phyloP scores from a whole-genome alignment of 108 stramenopile genomes.

The Chaetoceros muelleri region DNA sequence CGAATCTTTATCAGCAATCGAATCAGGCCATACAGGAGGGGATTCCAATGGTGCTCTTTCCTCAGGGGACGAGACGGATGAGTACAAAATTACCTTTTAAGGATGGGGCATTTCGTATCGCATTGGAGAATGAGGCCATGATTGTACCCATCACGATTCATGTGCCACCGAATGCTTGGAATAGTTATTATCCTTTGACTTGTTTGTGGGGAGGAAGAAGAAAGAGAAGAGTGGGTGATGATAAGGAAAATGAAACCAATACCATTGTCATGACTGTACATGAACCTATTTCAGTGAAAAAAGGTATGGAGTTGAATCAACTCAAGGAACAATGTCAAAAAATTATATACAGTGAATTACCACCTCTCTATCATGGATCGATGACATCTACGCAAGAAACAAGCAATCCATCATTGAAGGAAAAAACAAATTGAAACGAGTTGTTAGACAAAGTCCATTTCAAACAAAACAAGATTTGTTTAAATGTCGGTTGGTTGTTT shows the following conservation, averaged over 20 bases:
- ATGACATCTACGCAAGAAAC: too few species aligned
- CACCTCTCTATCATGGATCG: slow-evolving; percentile 8
- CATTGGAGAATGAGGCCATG: slow-evolving; percentile 35
- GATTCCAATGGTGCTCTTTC: slow-evolving; percentile 76
- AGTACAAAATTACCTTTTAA: slow-evolving; percentile 65
- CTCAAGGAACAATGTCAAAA: slow-evolving; percentile 55
- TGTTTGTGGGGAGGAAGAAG: slow-evolving; percentile 33
- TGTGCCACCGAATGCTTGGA: slow-evolving; percentile 62
- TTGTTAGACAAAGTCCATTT: too few species aligned
- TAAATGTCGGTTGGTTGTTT: too few species aligned
- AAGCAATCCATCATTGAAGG: too few species aligned
- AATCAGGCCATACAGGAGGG: slow-evolving; percentile 55
- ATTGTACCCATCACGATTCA: slow-evolving; percentile 66
- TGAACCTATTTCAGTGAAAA: slow-evolving; percentile 34
- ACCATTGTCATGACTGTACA: slow-evolving; percentile 58
- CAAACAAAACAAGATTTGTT: too few species aligned
- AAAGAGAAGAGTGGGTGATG: neutral
- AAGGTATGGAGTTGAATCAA: slow-evolving; percentile 43
- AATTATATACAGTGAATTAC: slow-evolving; percentile 60
- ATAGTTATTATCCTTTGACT: slow-evolving; percentile 57
- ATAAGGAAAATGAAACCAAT: slow-evolving; percentile 8
- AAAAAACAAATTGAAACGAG: too few species aligned
- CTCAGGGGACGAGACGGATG: slow-evolving; percentile 76
- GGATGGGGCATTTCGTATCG: slow-evolving; percentile 73
- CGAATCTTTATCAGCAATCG: slow-evolving; percentile 54